Conservation (phyloP, 441 rosid genomes). For the Populus hybrid region DNA sequence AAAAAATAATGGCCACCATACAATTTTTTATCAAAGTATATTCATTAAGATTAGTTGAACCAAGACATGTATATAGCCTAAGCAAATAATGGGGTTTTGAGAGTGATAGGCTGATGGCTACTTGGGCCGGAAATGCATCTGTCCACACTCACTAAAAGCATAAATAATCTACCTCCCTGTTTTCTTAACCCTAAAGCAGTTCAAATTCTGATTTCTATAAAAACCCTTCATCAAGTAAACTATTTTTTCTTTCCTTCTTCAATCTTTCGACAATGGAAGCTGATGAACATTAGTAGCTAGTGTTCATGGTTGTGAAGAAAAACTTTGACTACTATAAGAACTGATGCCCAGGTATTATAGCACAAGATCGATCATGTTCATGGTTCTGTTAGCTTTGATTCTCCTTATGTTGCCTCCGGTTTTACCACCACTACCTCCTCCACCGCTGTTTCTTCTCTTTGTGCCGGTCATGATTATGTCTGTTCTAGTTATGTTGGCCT, state of each 20-base stretch:
- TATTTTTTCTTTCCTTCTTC: background rate
- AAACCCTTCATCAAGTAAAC: background rate
- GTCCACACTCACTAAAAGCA: background rate
- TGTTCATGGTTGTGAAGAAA: too few species aligned
- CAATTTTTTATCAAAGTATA: background rate
- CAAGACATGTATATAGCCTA: background rate
- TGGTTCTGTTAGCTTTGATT: slow-evolving; percentile 17
- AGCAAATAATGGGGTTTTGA: background rate
- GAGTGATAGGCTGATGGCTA: background rate
- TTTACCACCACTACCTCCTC: slow-evolving; percentile 30
- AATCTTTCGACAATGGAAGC: background rate
- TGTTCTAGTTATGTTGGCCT: slow-evolving; percentile 18
- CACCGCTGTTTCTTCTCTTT: slow-evolving; percentile 22
- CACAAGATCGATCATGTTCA: slow-evolving; percentile 2
- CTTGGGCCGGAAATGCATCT: background rate
- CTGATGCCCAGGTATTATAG: background rate
- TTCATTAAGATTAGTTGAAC: background rate
- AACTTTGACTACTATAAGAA: background rate
- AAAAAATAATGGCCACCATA: background rate
- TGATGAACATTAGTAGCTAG: background rate
- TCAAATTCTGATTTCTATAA: background rate
- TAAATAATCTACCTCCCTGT: background rate
- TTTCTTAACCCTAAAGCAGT: background rate
- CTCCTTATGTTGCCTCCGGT: slow-evolving; percentile 23
- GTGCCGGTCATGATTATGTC: slow-evolving; percentile 27